These are phyloP conservation scores for Pseudocercospora cruenta DNA, from an alignment of 2,329 filamentous ascomycete genomes.

Conservation along the genomic window DNA sequence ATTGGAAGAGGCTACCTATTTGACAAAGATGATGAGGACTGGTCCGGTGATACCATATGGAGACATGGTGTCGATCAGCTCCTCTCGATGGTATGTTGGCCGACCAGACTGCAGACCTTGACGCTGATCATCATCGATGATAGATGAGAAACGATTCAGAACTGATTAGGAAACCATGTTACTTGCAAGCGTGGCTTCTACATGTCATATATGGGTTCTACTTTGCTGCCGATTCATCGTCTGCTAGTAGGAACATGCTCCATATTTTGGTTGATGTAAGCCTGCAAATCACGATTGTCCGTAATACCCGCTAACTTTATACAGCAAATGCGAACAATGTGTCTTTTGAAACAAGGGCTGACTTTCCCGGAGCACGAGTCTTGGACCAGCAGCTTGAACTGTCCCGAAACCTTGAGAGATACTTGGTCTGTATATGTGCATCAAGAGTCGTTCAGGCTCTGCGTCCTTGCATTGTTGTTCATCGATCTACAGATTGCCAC, in stretches of 20 bases:
- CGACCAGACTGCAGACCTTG: no score
- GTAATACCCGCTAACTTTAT: not conserved
- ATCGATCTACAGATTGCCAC: slow-evolving; percentile 1
- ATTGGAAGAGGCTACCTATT: slow-evolving; percentile 1
- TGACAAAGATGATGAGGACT: not conserved
- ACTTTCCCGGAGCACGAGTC: not conserved
- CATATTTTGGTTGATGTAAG: slow-evolving; percentile 3
- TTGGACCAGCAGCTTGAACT: slow-evolving; percentile 2
- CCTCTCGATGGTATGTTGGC: not conserved
- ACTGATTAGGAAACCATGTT: not conserved
- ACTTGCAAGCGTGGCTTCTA: slow-evolving; percentile 1
- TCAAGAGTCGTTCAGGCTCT: slow-evolving; percentile 13
- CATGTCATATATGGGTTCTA: slow-evolving; percentile 11
- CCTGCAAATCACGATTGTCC: no score
- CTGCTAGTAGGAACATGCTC: slow-evolving; percentile 8
- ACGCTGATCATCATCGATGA: not conserved
- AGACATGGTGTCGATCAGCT: slow-evolving; percentile 2
- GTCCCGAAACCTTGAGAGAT: not conserved
- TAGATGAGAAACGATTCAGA: not conserved
- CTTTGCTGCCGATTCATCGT: slow-evolving; percentile 6
- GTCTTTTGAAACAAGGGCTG: slow-evolving; percentile 8
- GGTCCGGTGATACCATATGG: not conserved
- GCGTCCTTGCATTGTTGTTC: slow-evolving; percentile 1
- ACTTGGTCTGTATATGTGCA: not conserved
- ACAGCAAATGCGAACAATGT: slow-evolving; percentile 8